Percentiles rank a stretch among this genome's conserved stretches.
Conservation (phyloP, 1,284 basidiomycete species). For the Amylostereum areolatum region DNA sequence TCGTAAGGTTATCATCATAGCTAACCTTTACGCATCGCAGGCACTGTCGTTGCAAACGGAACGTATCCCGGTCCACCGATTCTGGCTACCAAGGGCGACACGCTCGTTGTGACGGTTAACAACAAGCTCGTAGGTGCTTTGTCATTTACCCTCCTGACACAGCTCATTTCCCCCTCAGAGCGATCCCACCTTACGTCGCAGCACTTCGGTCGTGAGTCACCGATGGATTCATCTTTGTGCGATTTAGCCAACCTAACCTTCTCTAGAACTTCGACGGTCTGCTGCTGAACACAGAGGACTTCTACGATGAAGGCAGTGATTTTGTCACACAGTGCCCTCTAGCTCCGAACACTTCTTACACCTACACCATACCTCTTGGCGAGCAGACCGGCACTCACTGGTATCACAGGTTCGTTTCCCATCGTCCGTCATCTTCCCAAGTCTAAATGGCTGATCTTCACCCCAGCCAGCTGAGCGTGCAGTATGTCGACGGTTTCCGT, state of each 20-base stretch:
- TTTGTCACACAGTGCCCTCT: neutral
- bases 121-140: neutral
- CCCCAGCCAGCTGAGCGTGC: neutral
- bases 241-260: neutral
- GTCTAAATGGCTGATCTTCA: too few species aligned
- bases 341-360: neutral
- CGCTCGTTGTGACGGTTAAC: neutral
- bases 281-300: neutral
- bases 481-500: neutral
- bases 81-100: neutral
- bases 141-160: too few species aligned
- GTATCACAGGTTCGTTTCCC: neutral
- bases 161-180: too few species aligned
- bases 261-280: neutral
- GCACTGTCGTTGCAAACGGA: too few species aligned
- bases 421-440: neutral
- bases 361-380: neutral
- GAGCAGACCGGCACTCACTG: neutral
- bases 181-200: too few species aligned
- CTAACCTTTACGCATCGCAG: too few species aligned
- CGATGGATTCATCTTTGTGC: neutral
- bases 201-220: neutral
- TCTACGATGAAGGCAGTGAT: neutral
- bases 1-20: too few species aligned
- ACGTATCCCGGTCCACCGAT: neutral